Conservation (phyloP, 2,329 filamentous ascomycete species). For the Fusarium sp. region DNA sequence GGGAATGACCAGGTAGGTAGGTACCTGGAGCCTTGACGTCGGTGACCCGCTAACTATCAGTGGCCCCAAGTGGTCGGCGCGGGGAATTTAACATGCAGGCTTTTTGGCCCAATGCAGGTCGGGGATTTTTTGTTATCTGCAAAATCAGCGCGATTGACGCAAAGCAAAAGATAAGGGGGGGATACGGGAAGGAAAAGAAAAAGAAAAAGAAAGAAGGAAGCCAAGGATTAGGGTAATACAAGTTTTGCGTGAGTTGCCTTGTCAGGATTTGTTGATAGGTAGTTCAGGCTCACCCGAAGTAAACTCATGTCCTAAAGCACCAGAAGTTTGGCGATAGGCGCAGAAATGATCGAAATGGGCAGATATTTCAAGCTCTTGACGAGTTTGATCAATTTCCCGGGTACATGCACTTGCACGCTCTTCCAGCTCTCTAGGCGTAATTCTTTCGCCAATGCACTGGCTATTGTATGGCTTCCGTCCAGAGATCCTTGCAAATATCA, state of each 20-base stretch:
- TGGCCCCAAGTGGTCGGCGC: conserved; percentile 29
- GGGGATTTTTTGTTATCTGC: conserved; percentile 6
- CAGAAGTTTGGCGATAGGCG: conserved; percentile 9
- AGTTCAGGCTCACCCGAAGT: not conserved
- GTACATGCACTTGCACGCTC: conserved; percentile 42
- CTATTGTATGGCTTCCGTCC: conserved; percentile 11
- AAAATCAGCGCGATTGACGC: conserved; percentile 6
- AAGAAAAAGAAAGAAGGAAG: not conserved
- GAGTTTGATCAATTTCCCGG: conserved; percentile 14
- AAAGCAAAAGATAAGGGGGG: not conserved
- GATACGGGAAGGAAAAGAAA: not conserved
- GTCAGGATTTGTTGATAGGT: not conserved
- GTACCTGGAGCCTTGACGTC: conserved; percentile 4
- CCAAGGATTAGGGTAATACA: not conserved
- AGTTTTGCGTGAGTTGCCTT: not conserved
- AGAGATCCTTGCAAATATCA: conserved; percentile 27
- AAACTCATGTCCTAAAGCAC: conserved; percentile 3
- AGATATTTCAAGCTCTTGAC: conserved; percentile 1
- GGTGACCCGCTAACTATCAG: conserved; percentile 29
- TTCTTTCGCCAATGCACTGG: conserved; percentile 2
- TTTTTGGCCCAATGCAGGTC: conserved; percentile 15
- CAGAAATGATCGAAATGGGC: conserved; percentile 16
- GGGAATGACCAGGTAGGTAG: conserved; percentile 37
- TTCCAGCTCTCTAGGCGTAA: conserved; percentile 14
- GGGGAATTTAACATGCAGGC: conserved; percentile 20